phyloP scores from a whole-genome alignment of 257 asterid genomes.

The Eucommia ulmoides region DNA sequence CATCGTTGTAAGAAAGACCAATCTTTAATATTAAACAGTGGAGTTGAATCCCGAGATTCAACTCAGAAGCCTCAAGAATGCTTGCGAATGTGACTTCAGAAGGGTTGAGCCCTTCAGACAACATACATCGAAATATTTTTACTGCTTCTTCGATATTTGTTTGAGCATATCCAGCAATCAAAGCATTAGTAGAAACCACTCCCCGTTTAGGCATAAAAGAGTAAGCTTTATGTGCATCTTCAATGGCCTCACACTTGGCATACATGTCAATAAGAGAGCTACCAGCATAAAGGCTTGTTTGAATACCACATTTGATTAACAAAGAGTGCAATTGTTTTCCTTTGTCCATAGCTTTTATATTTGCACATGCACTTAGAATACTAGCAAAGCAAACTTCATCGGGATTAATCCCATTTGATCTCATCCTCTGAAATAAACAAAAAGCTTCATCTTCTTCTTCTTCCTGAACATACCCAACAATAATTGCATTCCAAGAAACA shows the following conservation, averaged over 20 bases:
- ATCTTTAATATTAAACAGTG: conserved; percentile 54
- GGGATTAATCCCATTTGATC: conserved; percentile 36
- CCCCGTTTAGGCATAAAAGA: conserved; percentile 48
- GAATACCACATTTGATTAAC: conserved; percentile 59
- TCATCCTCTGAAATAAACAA: conserved; percentile 49
- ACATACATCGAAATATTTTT: conserved; percentile 34
- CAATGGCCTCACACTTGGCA: conserved; percentile 59
- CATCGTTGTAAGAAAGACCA: conserved; percentile 48
- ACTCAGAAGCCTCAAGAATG: conserved; percentile 38
- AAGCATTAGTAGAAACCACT: conserved; percentile 57
- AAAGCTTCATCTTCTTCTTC: conserved; percentile 61
- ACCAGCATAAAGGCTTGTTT: conserved; percentile 53
- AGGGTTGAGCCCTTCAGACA: conserved; percentile 47
- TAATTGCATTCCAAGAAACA: conserved; percentile 83
- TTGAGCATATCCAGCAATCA: conserved; percentile 64
- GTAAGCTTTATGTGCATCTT: conserved; percentile 46
- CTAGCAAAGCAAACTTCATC: conserved; percentile 89
- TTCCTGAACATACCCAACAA: conserved; percentile 74
- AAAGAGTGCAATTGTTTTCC: conserved; percentile 69
- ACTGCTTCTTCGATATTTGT: conserved; percentile 29
- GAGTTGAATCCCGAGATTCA: conserved; percentile 52
- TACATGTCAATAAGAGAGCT: conserved; percentile 90
- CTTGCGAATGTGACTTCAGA: conserved; percentile 87
- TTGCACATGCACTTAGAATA: conserved; percentile 60
- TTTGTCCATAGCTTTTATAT: conserved; percentile 33